Evolutionary conservation across 257 asterid species (phyloP), one percentile per base, ranked within the genome.

Genomic region (Nyctanthes arbortristis): DNA sequence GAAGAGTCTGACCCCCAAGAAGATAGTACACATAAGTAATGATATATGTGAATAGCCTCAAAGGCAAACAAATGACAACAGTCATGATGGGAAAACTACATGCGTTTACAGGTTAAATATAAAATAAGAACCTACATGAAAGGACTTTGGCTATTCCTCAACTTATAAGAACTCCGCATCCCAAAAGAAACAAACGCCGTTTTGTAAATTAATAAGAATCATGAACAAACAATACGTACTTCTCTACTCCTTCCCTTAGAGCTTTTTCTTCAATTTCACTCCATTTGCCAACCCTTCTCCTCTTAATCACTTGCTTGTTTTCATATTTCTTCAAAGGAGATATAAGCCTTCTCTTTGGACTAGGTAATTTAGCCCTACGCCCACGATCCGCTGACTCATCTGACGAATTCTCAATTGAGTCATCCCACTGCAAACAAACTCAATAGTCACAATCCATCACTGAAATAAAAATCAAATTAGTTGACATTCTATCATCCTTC

Each of bases 201-300:
- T 32, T 30, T 40, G n/a, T n/a, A n/a, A n/a, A n/a, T n/a, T 5
- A 13, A 28, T 65, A 18, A 28, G 18, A 24, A 30, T 33, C 13
- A 29, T 24, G 47, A 36, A 56, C 7, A 30, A 71, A 24, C 8
- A 65, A 61, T 22, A 37, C 92, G 36, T 88, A 93, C 98, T 69
- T 76, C 20, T 80, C 29, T 34, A 93, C 97, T 64, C 84, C 98
- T 39, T 72, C 27, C 72, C 92, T 84, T 89, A 93, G 71, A 25
- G 92, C 66, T n/a, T 89, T 88, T 85, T 92, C 98, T 86, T 92
- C 98, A 29, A 61, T n/a, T 12, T 30, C 25, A 78, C 87, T 88
- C 98, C 98, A 92, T 63, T 61, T 73, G 70, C 77, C 77, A 30
- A 61, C 16, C 71, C 18, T 77, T 82, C 96, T 84, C 83, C 96